A percentile compares a stretch with the other conserved stretches of the same genome.
phyloP scores from a whole-genome alignment of 768 basidiomycete species.

The Hemileccinum rubropunctum region DNA sequence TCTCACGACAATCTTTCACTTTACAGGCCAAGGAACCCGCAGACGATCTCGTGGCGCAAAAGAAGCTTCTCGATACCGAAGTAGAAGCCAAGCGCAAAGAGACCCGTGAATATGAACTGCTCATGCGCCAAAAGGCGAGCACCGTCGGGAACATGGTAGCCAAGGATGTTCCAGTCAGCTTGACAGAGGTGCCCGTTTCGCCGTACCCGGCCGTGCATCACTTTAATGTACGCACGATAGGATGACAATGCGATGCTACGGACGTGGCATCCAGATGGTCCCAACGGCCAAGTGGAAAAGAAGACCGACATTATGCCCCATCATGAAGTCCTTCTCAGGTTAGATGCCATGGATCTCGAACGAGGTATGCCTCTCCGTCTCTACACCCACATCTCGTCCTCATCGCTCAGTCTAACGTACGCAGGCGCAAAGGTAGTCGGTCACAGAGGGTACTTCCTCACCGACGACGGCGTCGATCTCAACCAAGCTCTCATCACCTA shows the following conservation, averaged over 20 bases:
- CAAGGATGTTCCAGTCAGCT: constrained; percentile 77
- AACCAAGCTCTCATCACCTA: constrained; percentile 96
- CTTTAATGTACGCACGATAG: constrained; percentile 36
- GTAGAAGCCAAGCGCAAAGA: constrained; percentile 75
- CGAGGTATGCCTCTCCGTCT: constrained; percentile 52
- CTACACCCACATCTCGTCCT: neutral
- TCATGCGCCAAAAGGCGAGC: constrained; percentile 78
- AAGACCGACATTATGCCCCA: constrained; percentile 87
- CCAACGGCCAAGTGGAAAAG: constrained; percentile 67
- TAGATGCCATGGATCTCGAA: constrained; percentile 97
- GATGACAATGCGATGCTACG: constrained; percentile 85
- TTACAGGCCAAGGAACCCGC: constrained; percentile 86
- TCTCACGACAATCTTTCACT: neutral
- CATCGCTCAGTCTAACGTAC: constrained; percentile 7
- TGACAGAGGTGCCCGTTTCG: constrained; percentile 65
- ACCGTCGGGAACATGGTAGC: constrained; percentile 93
- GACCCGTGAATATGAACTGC: constrained; percentile 68
- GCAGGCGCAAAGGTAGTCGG: constrained; percentile 91
- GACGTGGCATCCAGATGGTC: constrained; percentile 85
- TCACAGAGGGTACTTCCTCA: constrained; percentile 96
- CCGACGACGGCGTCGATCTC: constrained; percentile 92
- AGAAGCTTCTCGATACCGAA: constrained; percentile 81
- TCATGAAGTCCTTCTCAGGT: constrained; percentile 89
- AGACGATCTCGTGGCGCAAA: constrained; percentile 79
- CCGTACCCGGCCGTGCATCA: neutral